These are phyloP conservation scores for Arabidopsis lyrata DNA, from an alignment of 441 rosid species.

Conservation along the genomic window DNA sequence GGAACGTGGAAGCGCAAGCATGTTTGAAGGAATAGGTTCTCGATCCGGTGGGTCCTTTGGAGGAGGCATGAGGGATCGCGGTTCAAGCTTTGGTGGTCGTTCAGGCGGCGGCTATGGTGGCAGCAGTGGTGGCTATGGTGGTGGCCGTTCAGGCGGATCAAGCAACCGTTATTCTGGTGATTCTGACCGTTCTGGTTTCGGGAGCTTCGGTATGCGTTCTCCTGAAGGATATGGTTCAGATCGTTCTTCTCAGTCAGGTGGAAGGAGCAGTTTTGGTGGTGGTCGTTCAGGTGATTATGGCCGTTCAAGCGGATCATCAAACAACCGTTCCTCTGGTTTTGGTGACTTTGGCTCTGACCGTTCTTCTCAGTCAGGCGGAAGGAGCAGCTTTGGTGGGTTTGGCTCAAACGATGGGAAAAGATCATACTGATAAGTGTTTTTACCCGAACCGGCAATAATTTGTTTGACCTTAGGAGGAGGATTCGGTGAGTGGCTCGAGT, in stretches of 20 bases:
- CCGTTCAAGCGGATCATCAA: slow-evolving; percentile 41
- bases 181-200: slow-evolving; percentile 56
- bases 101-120: slow-evolving; percentile 50
- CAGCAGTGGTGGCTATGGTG: slow-evolving; percentile 7
- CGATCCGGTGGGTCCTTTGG: slow-evolving; percentile 52
- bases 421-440: slow-evolving; percentile 38
- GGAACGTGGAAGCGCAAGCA: slow-evolving; percentile 58
- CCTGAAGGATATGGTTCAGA: slow-evolving; percentile 41
- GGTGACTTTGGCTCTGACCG: slow-evolving; percentile 45
- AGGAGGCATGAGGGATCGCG: slow-evolving; percentile 49
- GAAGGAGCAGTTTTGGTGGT: slow-evolving; percentile 42
- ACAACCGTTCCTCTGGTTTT: slow-evolving; percentile 30
- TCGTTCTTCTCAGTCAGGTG: slow-evolving; percentile 43
- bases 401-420: slow-evolving; percentile 42
- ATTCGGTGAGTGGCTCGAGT: slow-evolving; percentile 26
- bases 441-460: slow-evolving; percentile 24
- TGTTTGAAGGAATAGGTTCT: slow-evolving; percentile 54
- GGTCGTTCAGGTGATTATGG: slow-evolving; percentile 46
- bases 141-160: slow-evolving; percentile 52
- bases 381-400: slow-evolving; percentile 46
- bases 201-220: slow-evolving; percentile 51
- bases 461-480: slow-evolving; percentile 10
- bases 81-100: slow-evolving; percentile 55
- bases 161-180: slow-evolving; percentile 44
- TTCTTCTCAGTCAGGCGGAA: slow-evolving; percentile 43